phyloP scores from a whole-genome alignment of 805 yeast species.

The Yarrowia yakushimensis region DNA sequence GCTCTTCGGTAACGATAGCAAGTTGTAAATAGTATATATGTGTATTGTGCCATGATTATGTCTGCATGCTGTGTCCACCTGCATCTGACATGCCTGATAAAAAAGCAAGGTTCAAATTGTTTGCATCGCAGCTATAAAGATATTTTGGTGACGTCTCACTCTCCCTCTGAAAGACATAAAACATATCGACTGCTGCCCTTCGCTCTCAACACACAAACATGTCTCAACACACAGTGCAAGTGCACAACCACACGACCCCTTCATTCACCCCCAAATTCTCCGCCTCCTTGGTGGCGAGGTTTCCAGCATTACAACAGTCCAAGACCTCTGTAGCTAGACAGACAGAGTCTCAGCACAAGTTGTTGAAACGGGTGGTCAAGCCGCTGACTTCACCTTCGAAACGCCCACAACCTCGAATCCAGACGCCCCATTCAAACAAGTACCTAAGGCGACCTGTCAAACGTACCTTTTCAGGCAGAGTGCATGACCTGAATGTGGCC shows the following conservation, averaged over 20 bases:
- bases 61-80: background rate
- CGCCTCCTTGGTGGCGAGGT: background rate
- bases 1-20: slow-evolving; percentile 36
- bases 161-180: background rate
- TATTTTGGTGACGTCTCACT: background rate
- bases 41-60: background rate
- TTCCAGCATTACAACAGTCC: background rate
- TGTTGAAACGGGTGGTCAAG: background rate
- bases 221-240: background rate
- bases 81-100: slow-evolving; percentile 5
- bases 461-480: background rate
- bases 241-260: background rate
- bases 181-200: background rate
- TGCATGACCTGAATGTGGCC: background rate
- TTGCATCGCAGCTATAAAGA: background rate
- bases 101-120: background rate
- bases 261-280: slow-evolving; percentile 6
- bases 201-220: background rate
- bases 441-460: background rate
- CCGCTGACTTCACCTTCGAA: background rate
- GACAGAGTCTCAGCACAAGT: background rate
- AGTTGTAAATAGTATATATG: background rate
- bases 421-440: background rate
- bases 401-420: background rate
- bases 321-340: background rate